Evolutionary conservation across 768 basidiomycete genomes (phyloP).

Genomic region (Mycena kentingensis): DNA sequence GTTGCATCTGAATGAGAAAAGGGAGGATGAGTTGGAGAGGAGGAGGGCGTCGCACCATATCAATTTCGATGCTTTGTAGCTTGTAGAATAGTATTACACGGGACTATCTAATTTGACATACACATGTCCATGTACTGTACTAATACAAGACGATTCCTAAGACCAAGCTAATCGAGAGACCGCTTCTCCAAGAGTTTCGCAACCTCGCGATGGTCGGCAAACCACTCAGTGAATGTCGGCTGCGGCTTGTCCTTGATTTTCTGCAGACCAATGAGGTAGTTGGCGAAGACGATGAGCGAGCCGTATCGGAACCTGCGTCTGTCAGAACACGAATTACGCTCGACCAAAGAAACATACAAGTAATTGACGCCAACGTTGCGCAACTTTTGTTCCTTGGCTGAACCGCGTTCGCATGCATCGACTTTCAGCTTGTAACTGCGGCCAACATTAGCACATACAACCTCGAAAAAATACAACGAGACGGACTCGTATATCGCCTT

Average conservation of each 20-base stretch:
- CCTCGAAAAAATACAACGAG: neutral
- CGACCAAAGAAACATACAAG: constrained; percentile 48
- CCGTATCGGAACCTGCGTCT: constrained; percentile 78
- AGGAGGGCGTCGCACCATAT: constrained; percentile 90
- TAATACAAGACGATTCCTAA: too few relatives aligned
- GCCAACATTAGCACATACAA: constrained; percentile 4
- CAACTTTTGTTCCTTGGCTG: constrained; percentile 73
- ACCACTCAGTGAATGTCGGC: constrained; percentile 78
- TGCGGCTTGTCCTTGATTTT: constrained; percentile 36
- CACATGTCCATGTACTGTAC: neutral
- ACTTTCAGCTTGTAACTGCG: constrained; percentile 87
- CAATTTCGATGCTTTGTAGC: constrained; percentile 91
- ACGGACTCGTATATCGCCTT: constrained; percentile 93
- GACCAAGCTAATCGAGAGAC: constrained; percentile 57
- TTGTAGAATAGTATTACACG: neutral
- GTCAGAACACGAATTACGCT: constrained; percentile 4
- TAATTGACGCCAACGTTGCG: constrained; percentile 85
- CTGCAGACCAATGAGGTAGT: constrained; percentile 82
- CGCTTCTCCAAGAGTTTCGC: constrained; percentile 66
- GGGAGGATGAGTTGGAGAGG: constrained; percentile 92
- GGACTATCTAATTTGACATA: constrained; percentile 29
- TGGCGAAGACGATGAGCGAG: constrained; percentile 89
- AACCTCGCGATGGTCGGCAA: constrained; percentile 83
- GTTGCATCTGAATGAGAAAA: constrained; percentile 91
- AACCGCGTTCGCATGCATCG: constrained; percentile 80